Conservation (phyloP, 2,329 filamentous ascomycete genomes). For the Allantophomopsis cytisporea region DNA sequence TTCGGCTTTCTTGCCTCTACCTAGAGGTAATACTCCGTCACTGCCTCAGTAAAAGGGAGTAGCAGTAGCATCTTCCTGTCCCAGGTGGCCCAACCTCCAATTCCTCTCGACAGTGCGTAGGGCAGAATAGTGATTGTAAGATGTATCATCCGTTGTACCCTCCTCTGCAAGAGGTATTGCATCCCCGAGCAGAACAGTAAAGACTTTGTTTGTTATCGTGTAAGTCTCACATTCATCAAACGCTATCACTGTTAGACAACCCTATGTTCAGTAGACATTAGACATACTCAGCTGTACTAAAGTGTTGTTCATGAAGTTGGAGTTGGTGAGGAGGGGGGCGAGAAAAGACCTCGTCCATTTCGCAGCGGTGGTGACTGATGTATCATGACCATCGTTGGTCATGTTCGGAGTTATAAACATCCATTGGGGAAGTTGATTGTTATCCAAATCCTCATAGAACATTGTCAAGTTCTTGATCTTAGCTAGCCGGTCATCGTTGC, state of each 20-base stretch:
- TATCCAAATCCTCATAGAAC: constrained; percentile 55
- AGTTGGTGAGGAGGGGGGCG: constrained; percentile 52
- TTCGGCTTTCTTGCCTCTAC: too few species aligned
- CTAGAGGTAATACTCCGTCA: too few species aligned
- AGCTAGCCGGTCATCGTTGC: constrained; percentile 41
- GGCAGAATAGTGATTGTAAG: constrained; percentile 59
- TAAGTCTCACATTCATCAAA: constrained; percentile 68
- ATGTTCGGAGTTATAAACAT: constrained; percentile 63
- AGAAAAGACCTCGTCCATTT: constrained; percentile 57
- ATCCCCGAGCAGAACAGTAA: constrained; percentile 58
- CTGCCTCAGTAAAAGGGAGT: constrained; percentile 3
- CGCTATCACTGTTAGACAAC: too few species aligned
- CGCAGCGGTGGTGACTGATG: constrained; percentile 52
- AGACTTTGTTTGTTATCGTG: constrained; percentile 48
- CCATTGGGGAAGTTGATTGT: constrained; percentile 54
- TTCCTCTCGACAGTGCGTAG: constrained; percentile 49
- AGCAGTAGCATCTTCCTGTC: constrained; percentile 23
- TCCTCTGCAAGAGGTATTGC: constrained; percentile 47
- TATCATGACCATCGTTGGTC: constrained; percentile 66
- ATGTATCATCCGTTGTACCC: constrained; percentile 52
- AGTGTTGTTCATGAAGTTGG: constrained; percentile 60
- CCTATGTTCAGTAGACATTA: too few species aligned
- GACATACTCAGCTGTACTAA: constrained; percentile 50
- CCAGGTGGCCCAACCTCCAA: constrained; percentile 54
- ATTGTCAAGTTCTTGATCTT: constrained; percentile 61